Base-by-base conservation (phyloP, 345 rosid species). In the Populus simonii region DNA sequence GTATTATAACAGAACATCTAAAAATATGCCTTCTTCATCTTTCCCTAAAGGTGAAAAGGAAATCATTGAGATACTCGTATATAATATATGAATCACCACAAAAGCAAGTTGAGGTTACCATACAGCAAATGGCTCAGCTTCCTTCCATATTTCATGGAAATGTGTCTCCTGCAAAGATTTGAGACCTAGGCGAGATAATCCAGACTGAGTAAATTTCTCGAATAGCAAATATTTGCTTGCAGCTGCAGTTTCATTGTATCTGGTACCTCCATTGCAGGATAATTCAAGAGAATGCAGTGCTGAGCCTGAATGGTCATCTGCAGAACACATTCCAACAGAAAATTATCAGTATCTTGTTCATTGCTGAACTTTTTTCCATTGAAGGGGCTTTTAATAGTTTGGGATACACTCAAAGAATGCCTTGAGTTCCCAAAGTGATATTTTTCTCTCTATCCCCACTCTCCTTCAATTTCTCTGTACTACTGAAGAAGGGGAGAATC, bases 161-260 rank as follows among this genome's bases (percentile, higher is more conserved):
- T 87, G 79, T 61, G 81, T 84, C 82, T 87, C 89, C 80, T 51
- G 83, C 76, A 78, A 79, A 68, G 87, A 90, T 62, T 87, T 77
- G 76, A 95, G 88, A 77, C 85, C 89, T 59, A 93, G 92, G 73
- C 89, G 90, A 65, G 87, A 83, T 76, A 95, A 86, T 80, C 96
- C 99, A 70, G 97, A 89, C 80, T 66, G 57, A 76, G 89, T 79
- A 74, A 88, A 93, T 81, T 87, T 87, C 84, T 87, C 86, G 75
- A 93, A 92, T 31, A 88, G 88, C 20, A 85, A 75, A 85, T n/a
- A 86, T 43, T 81, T 88, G 77, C 85, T 82, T n/a, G 78, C 75
- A 51, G 68, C 72, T 55, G 66, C 68, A 66, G 74, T 71, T 71
- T 53, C 72, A 67, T 82, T 79, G 65, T 71, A 76, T 80, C 66